phyloP scores from a whole-genome alignment of 2,329 filamentous ascomycete species.

The Ustilaginoidea virens region DNA sequence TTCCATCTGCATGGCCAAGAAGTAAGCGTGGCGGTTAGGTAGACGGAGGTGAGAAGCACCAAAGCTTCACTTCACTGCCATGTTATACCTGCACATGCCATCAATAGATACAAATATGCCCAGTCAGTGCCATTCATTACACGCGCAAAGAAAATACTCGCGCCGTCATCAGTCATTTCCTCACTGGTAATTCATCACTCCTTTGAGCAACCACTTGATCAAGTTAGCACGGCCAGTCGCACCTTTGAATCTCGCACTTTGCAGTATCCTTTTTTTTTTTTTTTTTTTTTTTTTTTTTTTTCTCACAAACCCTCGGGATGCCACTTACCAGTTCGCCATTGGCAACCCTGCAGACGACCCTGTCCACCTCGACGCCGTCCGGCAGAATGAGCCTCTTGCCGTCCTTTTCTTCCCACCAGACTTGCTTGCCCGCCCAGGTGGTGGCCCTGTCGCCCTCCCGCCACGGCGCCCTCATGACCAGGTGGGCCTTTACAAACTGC shows the following conservation, averaged over 20 bases:
- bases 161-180: background rate
- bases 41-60: too few relatives aligned
- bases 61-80: too few relatives aligned
- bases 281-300: background rate
- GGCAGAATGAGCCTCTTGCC: constrained; percentile 62
- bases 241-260: background rate
- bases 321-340: constrained; percentile 65
- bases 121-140: too few relatives aligned
- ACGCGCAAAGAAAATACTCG: too few relatives aligned
- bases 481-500: constrained; percentile 73
- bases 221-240: too few relatives aligned
- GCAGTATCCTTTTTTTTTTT: background rate
- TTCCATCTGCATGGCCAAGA: too few relatives aligned
- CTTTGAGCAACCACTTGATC: constrained; percentile 4
- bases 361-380: constrained; percentile 61
- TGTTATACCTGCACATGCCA: too few relatives aligned
- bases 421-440: constrained; percentile 44
- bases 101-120: too few relatives aligned
- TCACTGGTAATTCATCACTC: constrained; percentile 29
- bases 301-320: background rate
- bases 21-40: too few relatives aligned
- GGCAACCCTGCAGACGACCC: constrained; percentile 56
- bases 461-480: constrained; percentile 67
- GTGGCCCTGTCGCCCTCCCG: constrained; percentile 46
- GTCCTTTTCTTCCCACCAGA: constrained; percentile 72